phyloP scores from a whole-genome alignment of 352 stramenopile species.

The Thraustotheca clavata region DNA sequence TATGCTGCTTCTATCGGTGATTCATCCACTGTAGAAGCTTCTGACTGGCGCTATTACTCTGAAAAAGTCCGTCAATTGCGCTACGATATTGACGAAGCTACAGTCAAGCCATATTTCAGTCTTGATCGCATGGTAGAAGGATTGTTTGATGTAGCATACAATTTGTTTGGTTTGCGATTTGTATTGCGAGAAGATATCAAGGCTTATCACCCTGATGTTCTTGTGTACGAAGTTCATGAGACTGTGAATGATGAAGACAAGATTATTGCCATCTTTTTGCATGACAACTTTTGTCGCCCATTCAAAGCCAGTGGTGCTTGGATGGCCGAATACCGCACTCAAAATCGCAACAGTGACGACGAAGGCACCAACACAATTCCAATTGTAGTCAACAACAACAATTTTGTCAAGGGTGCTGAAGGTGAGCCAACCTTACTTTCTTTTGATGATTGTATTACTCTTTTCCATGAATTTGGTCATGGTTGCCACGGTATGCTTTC shows the following conservation, averaged over 20 bases:
- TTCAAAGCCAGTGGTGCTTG: conserved; percentile 47
- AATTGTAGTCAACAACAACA: conserved; percentile 67
- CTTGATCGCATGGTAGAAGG: conserved; percentile 42
- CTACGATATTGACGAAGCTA: conserved; percentile 54
- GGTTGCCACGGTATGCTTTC: conserved; percentile 96
- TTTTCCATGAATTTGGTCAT: conserved; percentile 98
- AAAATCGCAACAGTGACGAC: conserved; percentile 34
- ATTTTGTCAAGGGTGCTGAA: conserved; percentile 39
- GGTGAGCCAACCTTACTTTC: conserved; percentile 33
- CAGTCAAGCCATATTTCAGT: conserved; percentile 57
- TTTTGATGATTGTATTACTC: conserved; percentile 91
- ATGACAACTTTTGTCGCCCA: conserved; percentile 47
- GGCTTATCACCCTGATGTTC: conserved; percentile 54
- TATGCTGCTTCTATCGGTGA: conserved; percentile 35
- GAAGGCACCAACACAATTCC: conserved; percentile 31
- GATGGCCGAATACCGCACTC: conserved; percentile 54
- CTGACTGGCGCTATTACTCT: conserved; percentile 64
- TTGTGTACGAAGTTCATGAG: conserved; percentile 47
- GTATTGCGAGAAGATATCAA: conserved; percentile 33
- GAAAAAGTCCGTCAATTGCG: conserved; percentile 45
- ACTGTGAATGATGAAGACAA: conserved; percentile 25
- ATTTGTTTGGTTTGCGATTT: conserved; percentile 56
- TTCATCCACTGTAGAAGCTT: conserved; percentile 37
- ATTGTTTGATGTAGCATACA: conserved; percentile 47
- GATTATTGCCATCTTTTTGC: conserved; percentile 48